phyloP scores from a whole-genome alignment of 805 yeast genomes.

The Candida broadrunensis region DNA sequence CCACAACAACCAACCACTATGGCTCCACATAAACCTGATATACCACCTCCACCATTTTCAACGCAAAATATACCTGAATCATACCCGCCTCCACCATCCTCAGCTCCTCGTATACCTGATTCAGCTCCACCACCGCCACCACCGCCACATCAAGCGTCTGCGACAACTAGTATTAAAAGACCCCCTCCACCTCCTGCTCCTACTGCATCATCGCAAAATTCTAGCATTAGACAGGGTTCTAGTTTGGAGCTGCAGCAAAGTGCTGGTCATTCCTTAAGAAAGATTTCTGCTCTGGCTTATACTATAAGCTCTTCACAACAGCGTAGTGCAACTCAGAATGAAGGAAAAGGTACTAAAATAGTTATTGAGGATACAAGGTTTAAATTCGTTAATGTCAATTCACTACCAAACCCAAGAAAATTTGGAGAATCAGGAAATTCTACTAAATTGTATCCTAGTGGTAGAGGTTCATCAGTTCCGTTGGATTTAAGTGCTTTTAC shows the following conservation, averaged over 20 bases:
- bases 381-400: conserved; percentile 60
- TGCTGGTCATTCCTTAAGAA: conserved; percentile 52
- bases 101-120: conserved; percentile 23
- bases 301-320: conserved; percentile 47
- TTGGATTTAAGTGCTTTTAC: conserved; percentile 48
- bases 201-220: conserved; percentile 9
- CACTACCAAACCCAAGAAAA: conserved; percentile 84
- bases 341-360: conserved; percentile 22
- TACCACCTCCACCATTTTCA: conserved; percentile 9
- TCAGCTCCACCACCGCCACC: conserved; percentile 20
- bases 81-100: conserved; percentile 26
- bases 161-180: conserved; percentile 17
- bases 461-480: conserved; percentile 91
- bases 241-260: conserved; percentile 39
- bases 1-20: conserved; percentile 20
- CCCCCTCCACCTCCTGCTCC: conserved; percentile 34
- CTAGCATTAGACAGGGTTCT: conserved; percentile 10
- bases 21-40: conserved; percentile 29
- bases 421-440: conserved; percentile 52
- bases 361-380: conserved; percentile 69
- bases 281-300: conserved; percentile 63
- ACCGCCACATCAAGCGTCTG: conserved; percentile 17
- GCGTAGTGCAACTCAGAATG: conserved; percentile 14
- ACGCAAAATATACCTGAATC: conserved; percentile 11
- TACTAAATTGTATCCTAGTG: conserved; percentile 87